These are phyloP conservation scores for Clathrospora elynae DNA, from an alignment of 2,329 filamentous ascomycete genomes.

Conservation along the genomic window DNA sequence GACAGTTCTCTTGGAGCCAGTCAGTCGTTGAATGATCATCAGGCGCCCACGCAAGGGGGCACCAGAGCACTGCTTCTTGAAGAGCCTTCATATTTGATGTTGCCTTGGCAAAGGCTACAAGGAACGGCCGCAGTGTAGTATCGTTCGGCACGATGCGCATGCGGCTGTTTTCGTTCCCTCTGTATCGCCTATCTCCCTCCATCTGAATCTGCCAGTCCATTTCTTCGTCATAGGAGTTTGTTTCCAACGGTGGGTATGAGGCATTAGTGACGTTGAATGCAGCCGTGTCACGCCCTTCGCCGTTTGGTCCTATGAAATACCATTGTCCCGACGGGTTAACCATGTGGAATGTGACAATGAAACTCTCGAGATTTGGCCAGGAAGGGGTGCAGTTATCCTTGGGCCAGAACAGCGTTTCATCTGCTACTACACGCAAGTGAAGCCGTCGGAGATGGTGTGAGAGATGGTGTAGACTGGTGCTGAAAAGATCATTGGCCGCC, in stretches of 20 bases:
- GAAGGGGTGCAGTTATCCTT: conserved; percentile 6
- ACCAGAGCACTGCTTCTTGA: conserved; percentile 16
- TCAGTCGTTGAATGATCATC: not conserved
- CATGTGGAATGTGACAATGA: conserved; percentile 21
- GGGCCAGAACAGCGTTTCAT: conserved; percentile 24
- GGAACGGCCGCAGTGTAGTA: conserved; percentile 12
- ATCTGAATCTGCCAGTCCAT: conserved; percentile 1
- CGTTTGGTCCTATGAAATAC: conserved; percentile 24
- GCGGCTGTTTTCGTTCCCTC: not conserved
- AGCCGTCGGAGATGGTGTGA: conserved; percentile 19
- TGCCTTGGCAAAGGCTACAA: conserved; percentile 23
- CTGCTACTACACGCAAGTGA: conserved; percentile 12
- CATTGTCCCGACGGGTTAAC: conserved; percentile 17
- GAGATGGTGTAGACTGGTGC: conserved; percentile 21
- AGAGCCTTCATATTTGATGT: conserved; percentile 18
- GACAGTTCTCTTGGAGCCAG: no score
- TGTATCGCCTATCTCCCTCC: no score
- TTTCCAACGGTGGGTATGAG: conserved; percentile 21
- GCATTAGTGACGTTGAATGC: conserved; percentile 2
- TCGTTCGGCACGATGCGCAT: conserved; percentile 20
- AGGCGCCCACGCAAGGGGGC: conserved; percentile 9
- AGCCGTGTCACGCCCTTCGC: conserved; percentile 9
- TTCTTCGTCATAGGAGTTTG: conserved; percentile 8
- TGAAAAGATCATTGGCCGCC: conserved; percentile 19
- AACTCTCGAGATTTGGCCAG: conserved; percentile 26